Percentiles rank a stretch among this genome's conserved stretches.
Evolutionary conservation across 352 stramenopile species (phyloP).

Genomic region (Pythium vanterpoolii): DNA sequence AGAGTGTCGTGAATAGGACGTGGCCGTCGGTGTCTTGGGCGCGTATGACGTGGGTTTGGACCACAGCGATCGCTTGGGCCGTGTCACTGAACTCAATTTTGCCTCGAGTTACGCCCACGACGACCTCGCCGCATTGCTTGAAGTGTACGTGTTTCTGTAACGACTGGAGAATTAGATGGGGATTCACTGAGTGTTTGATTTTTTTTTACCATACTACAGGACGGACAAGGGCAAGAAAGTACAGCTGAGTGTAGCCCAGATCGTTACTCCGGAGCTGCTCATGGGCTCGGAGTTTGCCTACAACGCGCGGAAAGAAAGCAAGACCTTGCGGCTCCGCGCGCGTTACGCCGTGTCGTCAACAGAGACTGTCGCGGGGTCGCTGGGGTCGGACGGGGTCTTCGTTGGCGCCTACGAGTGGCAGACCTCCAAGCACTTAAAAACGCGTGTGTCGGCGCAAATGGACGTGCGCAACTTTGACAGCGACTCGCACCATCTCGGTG

Average conservation of each 20-base stretch:
- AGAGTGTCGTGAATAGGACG: constrained; percentile 17
- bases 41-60: constrained; percentile 79
- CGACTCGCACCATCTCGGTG: constrained; percentile 76
- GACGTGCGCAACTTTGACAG: constrained; percentile 82
- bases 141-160: constrained; percentile 60
- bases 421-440: constrained; percentile 71
- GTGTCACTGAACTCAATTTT: constrained; percentile 59
- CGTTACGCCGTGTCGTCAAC: constrained; percentile 44
- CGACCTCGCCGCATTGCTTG: constrained; percentile 57
- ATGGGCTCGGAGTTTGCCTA: constrained; percentile 65
- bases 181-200: not conserved
- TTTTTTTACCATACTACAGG: constrained; percentile 22
- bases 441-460: constrained; percentile 71
- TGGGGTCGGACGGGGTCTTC: constrained; percentile 72
- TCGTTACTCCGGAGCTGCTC: constrained; percentile 46
- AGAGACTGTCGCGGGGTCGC: constrained; percentile 53
- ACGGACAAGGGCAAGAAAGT: constrained; percentile 65
- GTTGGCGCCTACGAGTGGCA: constrained; percentile 78
- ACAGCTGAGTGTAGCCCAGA: constrained; percentile 59
- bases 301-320: constrained; percentile 68
- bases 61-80: constrained; percentile 65
- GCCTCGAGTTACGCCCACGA: constrained; percentile 60
- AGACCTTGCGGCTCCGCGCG: constrained; percentile 50
- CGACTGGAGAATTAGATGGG: not conserved
- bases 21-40: constrained; percentile 47